A percentile compares a stretch with the other conserved stretches of the same genome.
Evolutionary conservation across 129 eudicot species (phyloP).

Genomic region (Daucus carota): DH1_v3.0 NC_030384.2:35895501-35896000

Average conservation of each 20-base stretch:
- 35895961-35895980: background rate
- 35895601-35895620: background rate
- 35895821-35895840: background rate
- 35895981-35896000: background rate
- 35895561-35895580: too few relatives aligned
- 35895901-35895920: background rate
- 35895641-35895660: background rate
- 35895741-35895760: background rate
- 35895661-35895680: background rate
- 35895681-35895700: background rate
- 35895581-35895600: background rate
- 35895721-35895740: background rate
- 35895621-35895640: background rate
- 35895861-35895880: background rate
- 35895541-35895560: background rate
- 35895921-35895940: background rate
- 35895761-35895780: too few relatives aligned
- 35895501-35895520: background rate
- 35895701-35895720: background rate
- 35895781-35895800: background rate
- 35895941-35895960: background rate
- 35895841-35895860: background rate
- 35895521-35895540: background rate
- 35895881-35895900: background rate
- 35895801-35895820: background rate